Conservation (phyloP, 1,284 basidiomycete species). For the Austroboletus novae-zelandiae region DNA sequence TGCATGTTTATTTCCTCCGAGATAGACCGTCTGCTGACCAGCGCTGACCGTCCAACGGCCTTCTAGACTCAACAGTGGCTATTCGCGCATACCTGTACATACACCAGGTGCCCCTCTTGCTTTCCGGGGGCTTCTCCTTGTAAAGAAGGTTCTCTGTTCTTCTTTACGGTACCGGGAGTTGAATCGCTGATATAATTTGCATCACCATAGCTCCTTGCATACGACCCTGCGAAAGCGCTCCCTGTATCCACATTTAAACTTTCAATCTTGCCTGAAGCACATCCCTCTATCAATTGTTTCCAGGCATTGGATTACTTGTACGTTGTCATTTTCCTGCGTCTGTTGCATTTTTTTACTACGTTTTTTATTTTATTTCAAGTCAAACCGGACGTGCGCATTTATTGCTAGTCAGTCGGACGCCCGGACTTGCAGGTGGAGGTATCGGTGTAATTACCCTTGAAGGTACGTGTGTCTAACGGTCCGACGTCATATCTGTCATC, state of each 20-base stretch:
- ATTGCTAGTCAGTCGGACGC: slow-evolving; percentile 81
- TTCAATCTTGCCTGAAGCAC: slow-evolving; percentile 89
- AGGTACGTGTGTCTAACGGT: slow-evolving; percentile 39
- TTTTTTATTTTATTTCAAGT: slow-evolving; percentile 62
- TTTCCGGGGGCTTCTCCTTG: slow-evolving; percentile 85
- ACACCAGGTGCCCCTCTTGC: slow-evolving; percentile 71
- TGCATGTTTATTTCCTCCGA: slow-evolving; percentile 42
- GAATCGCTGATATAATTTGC: background rate
- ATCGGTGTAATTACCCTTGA: slow-evolving; percentile 82
- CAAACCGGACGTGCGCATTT: slow-evolving; percentile 96
- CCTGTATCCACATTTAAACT: slow-evolving; percentile 76
- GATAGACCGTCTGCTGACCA: background rate
- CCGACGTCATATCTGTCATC: background rate
- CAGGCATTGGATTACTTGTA: slow-evolving; percentile 86
- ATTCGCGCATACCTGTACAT: slow-evolving; percentile 93
- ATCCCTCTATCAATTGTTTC: slow-evolving; percentile 82
- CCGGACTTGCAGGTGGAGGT: slow-evolving; percentile 78
- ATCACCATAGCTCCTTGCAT: slow-evolving; percentile 64
- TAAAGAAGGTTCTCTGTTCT: slow-evolving; percentile 63
- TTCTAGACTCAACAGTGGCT: slow-evolving; percentile 70
- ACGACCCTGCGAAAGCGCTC: slow-evolving; percentile 80
- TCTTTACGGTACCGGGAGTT: background rate
- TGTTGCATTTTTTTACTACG: too few relatives aligned
- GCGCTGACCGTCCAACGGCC: slow-evolving; percentile 11
- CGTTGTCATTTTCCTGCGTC: slow-evolving; percentile 18